phyloP scores from a whole-genome alignment of 495 filamentous ascomycete species.

The Penicillium coprophilum region DNA sequence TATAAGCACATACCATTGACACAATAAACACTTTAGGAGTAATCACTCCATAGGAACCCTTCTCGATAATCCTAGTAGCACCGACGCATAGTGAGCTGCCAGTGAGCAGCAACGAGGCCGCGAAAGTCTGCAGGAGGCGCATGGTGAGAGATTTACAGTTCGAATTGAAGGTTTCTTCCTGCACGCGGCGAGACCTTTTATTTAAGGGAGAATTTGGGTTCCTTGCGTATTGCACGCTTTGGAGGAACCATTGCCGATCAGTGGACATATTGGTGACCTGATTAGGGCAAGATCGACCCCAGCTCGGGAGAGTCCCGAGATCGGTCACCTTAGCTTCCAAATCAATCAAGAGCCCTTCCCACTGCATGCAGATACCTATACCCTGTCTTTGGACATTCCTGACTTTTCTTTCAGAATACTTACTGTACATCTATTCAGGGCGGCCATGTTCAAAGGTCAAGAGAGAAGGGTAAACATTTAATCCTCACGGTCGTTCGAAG shows the following conservation, averaged over 20 bases:
- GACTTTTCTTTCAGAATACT: no score
- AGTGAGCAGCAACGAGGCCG: slow-evolving; percentile 21
- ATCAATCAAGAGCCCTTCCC: no score
- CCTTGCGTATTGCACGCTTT: neutral
- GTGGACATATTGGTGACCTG: neutral
- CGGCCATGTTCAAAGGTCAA: no score
- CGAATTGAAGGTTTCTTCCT: neutral
- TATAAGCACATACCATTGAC: slow-evolving; percentile 55
- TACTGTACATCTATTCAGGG: no score
- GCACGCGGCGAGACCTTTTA: neutral
- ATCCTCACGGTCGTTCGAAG: no score
- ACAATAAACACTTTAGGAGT: slow-evolving; percentile 69
- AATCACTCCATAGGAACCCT: slow-evolving; percentile 31
- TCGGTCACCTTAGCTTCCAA: no score
- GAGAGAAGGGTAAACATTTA: no score
- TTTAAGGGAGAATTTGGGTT: slow-evolving; percentile 2
- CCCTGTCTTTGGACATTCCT: no score
- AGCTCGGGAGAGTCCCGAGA: no score
- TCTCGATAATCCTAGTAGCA: slow-evolving; percentile 11
- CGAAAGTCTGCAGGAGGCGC: slow-evolving; percentile 12
- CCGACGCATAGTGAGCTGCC: slow-evolving; percentile 14
- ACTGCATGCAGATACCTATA: no score
- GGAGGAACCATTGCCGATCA: neutral
- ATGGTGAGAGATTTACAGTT: slow-evolving; percentile 9
- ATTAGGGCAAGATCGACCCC: slow-evolving; percentile 1